Base-by-base conservation (phyloP, 495 filamentous ascomycete genomes). In the Neurospora africana region DNA sequence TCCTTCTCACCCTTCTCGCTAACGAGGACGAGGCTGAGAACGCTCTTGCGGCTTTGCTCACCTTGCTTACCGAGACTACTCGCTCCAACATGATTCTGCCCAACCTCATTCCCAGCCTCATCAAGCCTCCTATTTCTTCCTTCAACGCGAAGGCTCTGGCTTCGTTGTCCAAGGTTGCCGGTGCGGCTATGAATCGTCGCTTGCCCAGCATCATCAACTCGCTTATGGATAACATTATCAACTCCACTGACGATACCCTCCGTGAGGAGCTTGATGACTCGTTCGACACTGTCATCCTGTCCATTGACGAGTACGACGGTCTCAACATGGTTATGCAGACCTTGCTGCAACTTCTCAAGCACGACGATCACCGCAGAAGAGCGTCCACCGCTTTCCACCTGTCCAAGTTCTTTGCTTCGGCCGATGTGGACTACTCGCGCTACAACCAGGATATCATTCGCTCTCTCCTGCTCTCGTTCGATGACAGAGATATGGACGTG, bases 61-160 rank as follows among this genome's bases (percentile, higher is more conserved):
- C 95, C 0, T 84, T 99, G 37, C 89, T 99, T 43, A 98, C 93
- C 0, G 96, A 99, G 81, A 89, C 94, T 19, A 95, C 93, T 3
- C 88, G 95, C 70, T 95, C 94, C 27, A 98, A 97, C 78, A 93
- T 97, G 75, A 99, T 99, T 75, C 86, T 99, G 53, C 95, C 95
- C 39, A 97, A 95, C 81, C 91, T 99, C 39, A 92, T 99, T 69
- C 95, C 95, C 0, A 98, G 93, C 0, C 86, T 99, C 30, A 90
- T 97, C 70, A 87, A 91, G 15, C 88, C 93, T 40, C 95, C 95
- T n/a, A 96, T 99, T 72, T 90, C 92, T 5, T 86, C 90, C 6
- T 99, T 99, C 88, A 98, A 98, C 75, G 95, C 95, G 72, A 92
- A 88, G 76, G 95, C 95, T 17, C 82, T 99, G 68, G 96, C 95